Base-by-base conservation (phyloP, 305 asterid species). In the Solanum chacoense region DNA sequence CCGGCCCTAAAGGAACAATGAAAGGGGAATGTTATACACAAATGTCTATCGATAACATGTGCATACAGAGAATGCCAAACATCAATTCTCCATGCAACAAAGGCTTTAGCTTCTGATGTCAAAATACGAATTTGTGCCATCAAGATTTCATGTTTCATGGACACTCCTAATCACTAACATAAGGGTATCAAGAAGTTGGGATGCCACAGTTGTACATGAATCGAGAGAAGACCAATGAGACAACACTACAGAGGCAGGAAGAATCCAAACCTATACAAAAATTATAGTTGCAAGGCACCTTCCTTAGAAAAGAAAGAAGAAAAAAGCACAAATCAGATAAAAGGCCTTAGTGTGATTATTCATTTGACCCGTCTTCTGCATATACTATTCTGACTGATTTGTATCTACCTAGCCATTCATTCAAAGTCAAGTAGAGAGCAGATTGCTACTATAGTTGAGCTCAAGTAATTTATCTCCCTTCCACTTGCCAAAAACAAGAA, bases 1-100 rank as follows among this genome's bases (percentile, higher is more conserved):
- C 7, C 96, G 98, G 34, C 98, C 98, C 98, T 96, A 89, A 75
- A 81, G 28, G 7, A 84, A 75, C n/a, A 91, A 81, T 0, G 11
- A 10, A 29, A 50, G 11, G 37, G 26, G 36, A 83, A 2, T 31
- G 72, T 83, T 31, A 83, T 83, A 45, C 7, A 83, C 20, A 28
- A 83, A 18, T 45, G 20, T 31, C 86, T 83, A 83, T 0, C 72
- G 0, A 18, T 45, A 83, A 28, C 3, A 80, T 80, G 3, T 80
- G 24, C 1, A 14, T 40, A 14, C 9, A 28, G 26, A 26, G 14
- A 36, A 36, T 36, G 1, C 38, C 50, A 5, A 38, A 42, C 85
- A 38, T 79, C 35, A 79, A 36, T 10, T 78, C 1, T 78, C 63
- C 31, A 78, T 37, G 55, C 7, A 12, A 37, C 4, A 24, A 37